Conservation (phyloP, 2,329 filamentous ascomycete species). For the Fusarium redolens region DNA sequence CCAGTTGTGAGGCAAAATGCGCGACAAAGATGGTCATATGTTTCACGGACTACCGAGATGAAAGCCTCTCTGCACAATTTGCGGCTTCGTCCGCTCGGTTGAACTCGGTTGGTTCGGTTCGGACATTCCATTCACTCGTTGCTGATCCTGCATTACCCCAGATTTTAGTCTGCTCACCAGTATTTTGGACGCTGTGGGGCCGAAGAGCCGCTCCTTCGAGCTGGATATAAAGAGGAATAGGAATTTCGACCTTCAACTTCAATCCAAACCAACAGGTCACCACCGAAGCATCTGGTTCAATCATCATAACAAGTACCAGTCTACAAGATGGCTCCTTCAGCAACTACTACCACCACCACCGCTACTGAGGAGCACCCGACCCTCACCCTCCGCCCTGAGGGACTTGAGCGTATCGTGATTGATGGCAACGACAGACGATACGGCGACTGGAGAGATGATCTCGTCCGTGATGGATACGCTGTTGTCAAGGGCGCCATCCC, state of each 20-base stretch:
- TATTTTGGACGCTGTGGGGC: not conserved
- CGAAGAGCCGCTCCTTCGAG: not conserved
- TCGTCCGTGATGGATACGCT: conserved; percentile 37
- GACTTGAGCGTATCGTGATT: conserved; percentile 36
- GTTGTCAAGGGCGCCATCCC: conserved; percentile 38
- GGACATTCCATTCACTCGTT: not conserved
- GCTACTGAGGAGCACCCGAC: conserved; percentile 22
- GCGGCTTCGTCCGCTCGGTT: not conserved
- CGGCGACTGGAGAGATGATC: conserved; percentile 40
- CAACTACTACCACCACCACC: conserved; percentile 11
- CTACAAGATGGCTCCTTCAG: conserved; percentile 17
- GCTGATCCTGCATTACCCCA: conserved; percentile 6
- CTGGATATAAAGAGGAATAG: conserved; percentile 15
- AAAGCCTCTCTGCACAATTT: not conserved
- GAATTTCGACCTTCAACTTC: not conserved
- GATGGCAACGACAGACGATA: conserved; percentile 35
- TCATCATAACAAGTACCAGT: not conserved
- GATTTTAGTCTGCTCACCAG: not conserved
- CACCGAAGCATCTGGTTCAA: not conserved
- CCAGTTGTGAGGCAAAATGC: not conserved
- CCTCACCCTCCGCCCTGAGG: conserved; percentile 38
- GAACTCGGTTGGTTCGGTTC: conserved; percentile 10
- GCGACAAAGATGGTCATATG: not conserved
- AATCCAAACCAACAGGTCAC: not conserved
- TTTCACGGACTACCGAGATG: accelerated